These are phyloP conservation scores for Aspergillus cejpii DNA, from an alignment of 2,329 filamentous ascomycete genomes.

Conservation along the genomic window DNA sequence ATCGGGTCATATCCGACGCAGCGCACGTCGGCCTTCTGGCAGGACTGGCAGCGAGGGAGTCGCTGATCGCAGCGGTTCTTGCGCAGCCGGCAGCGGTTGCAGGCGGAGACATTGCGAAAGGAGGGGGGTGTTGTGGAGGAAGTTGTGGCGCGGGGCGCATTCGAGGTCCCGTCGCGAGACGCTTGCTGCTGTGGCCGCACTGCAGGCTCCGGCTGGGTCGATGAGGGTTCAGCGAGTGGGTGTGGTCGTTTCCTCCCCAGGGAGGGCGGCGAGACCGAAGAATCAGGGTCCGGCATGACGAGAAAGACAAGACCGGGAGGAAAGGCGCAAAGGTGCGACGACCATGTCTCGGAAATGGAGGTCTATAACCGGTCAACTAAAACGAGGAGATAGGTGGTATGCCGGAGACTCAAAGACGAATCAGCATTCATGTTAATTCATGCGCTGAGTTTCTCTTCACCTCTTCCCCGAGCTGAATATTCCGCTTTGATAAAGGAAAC, in stretches of 20 bases:
- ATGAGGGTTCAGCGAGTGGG: slow-evolving; percentile 23
- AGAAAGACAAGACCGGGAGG: slow-evolving; percentile 17
- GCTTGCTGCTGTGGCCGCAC: slow-evolving; percentile 16
- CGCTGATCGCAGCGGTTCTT: slow-evolving; percentile 96
- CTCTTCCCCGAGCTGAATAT: background rate
- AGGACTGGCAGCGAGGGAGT: slow-evolving; percentile 81
- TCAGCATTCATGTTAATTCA: slow-evolving; percentile 29
- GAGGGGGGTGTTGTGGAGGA: slow-evolving; percentile 35
- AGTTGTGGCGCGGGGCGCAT: slow-evolving; percentile 19
- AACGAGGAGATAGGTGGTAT: slow-evolving; percentile 7
- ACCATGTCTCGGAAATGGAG: slow-evolving; percentile 28
- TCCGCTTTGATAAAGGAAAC: slow-evolving; percentile 5
- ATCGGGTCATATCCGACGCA: slow-evolving; percentile 97
- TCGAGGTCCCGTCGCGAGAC: slow-evolving; percentile 14
- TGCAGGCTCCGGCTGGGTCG: slow-evolving; percentile 17
- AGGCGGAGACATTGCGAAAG: slow-evolving; percentile 86
- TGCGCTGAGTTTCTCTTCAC: slow-evolving; percentile 7
- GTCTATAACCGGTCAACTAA: slow-evolving; percentile 14
- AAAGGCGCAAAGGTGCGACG: slow-evolving; percentile 20
- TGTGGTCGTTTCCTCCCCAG: slow-evolving; percentile 36
- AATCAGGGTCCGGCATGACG: slow-evolving; percentile 32
- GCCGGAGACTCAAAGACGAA: slow-evolving; percentile 15
- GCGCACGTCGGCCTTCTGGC: slow-evolving; percentile 83
- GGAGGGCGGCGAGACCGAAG: slow-evolving; percentile 28
- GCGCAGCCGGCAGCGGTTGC: slow-evolving; percentile 81